These are phyloP conservation scores for Ganoderma lingzhi DNA, from an alignment of 1,284 basidiomycete genomes.

Conservation along the genomic window DNA sequence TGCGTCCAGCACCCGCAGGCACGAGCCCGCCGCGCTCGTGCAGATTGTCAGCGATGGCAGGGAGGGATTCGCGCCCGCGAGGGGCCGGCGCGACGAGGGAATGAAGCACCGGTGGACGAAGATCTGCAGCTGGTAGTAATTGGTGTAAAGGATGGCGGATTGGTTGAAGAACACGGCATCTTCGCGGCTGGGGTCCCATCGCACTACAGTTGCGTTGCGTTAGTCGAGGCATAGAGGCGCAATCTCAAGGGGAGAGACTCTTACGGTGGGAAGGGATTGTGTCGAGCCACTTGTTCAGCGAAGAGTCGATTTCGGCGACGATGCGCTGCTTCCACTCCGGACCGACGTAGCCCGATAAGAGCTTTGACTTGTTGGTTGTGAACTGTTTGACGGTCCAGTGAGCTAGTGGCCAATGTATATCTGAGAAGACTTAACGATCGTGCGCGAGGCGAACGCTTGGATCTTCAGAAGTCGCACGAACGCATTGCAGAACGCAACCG, in stretches of 20 bases:
- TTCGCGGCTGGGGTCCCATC: slow-evolving; percentile 68
- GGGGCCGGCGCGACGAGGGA: slow-evolving; percentile 62
- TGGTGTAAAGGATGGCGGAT: slow-evolving; percentile 70
- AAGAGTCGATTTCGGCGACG: slow-evolving; percentile 65
- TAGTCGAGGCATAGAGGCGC: neutral
- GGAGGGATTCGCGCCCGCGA: slow-evolving; percentile 62
- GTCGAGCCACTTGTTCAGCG: slow-evolving; percentile 70
- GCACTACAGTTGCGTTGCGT: slow-evolving; percentile 6
- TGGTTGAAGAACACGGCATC: slow-evolving; percentile 70
- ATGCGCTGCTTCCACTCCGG: slow-evolving; percentile 60
- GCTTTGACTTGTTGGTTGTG: slow-evolving; percentile 62
- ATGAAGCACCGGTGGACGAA: slow-evolving; percentile 86
- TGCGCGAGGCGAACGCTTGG: slow-evolving; percentile 58
- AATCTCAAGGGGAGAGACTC: slow-evolving; percentile 7
- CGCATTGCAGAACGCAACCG: slow-evolving; percentile 56
- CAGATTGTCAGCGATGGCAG: slow-evolving; percentile 85
- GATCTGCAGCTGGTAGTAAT: slow-evolving; percentile 83
- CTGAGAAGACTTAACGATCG: slow-evolving; percentile 49
- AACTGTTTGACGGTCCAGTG: slow-evolving; percentile 61
- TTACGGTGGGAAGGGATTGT: slow-evolving; percentile 59
- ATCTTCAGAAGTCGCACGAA: slow-evolving; percentile 63
- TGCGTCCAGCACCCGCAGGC: slow-evolving; percentile 74
- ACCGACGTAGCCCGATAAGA: slow-evolving; percentile 54
- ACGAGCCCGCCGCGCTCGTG: slow-evolving; percentile 82
- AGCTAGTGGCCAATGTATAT: slow-evolving; percentile 52